Evolutionary conservation across 2,329 filamentous ascomycete species (phyloP), one percentile per base, ranked within the genome.

Genomic region (Diaporthe longicolla): DNA sequence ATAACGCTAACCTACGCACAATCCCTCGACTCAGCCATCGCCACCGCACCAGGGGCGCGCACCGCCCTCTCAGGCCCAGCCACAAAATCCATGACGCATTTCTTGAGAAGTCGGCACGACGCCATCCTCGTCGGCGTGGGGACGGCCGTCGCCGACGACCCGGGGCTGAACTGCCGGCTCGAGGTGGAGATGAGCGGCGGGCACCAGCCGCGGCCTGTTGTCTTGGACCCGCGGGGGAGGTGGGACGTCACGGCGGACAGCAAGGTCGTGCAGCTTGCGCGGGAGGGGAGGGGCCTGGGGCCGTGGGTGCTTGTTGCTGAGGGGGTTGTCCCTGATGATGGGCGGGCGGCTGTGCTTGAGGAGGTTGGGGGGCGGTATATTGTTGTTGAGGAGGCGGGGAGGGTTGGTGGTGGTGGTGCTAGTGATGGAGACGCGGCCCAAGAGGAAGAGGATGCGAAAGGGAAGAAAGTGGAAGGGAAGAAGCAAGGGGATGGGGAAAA

Each of bases 21-120:
- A 9, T 98, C 95, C 5, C 92, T 99, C 77, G 96, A 98, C 84
- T 93, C 93, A 54, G 90, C 92, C 71, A 88, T 97, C 68, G 90
- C 95, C 1, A 88, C 96, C 37, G 88, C 92, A 0, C 94, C 95
- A 0, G 95, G 95, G 19, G 87, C 91, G n/a, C 93, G 93, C 77
- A 98, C 96, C 2, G 87, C 89, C 0, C 89, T 98, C 19, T 98
- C 96, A 1, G 95, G 95, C 4, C 90, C 93, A 0, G 88, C 92
- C 76, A 94, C 94, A 50, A 98, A 98, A 83, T 90, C 94, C 70
- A 97, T 98, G 94, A 98, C 96, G 0, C 96, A 98, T 83, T 94
- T 93, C 81, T 89, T 98, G 37, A 94, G 96, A 79, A 92, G 92
- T 17, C 89, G 89, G 21, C 95, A 98, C 83, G 91, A 94, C 76